Evolutionary conservation across 1,284 basidiomycete species (phyloP), one percentile per base, ranked within the genome.

Genomic region (Volvariella surrecta): DNA sequence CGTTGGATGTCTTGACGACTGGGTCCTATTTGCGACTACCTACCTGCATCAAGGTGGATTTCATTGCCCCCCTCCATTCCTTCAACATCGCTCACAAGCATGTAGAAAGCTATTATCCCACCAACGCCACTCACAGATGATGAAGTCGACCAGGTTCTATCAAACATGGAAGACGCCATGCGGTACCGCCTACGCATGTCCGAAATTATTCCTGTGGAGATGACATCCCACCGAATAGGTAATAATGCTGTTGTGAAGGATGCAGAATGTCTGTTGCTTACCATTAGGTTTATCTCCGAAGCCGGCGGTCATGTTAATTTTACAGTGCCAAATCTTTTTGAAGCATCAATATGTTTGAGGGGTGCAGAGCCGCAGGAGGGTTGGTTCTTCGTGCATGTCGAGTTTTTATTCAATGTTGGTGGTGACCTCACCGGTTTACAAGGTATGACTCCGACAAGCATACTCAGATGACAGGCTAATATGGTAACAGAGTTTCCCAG

Each of bases 21-120:
- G 90, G 90, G 1, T 80, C 84, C 21, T 94, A 94, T 55, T 70
- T 77, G 39, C 70, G 88, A 35, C 73, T 94, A 15, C 91, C 91
- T 7, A 71, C 78, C 9, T 73, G 70, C 47, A 86, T 91, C 58
- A 86, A 85, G 74, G 86, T n/a, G n/a, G n/a, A n/a, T 86, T 18
- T 45, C 17, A 49, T n/a, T 35, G 32, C 47, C 34, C 40, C 41
- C 50, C 41, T 32, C 20, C 34, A 24, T 31, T 16, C 13, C 28
- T 13, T 30, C 6, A 16, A 42, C 46, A 52, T 13, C 43, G 16
- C 32, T 51, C 22, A 45, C 37, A 30, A 40, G 9, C 11, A 20
- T 44, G 22, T 54, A 88, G 78, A 81, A 85, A 70, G 66, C 74
- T 45, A 73, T 89, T 49, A 67, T 86, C 45, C 75, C 79, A 4